A percentile compares a stretch with the other conserved stretches of the same genome.
Evolutionary conservation across 805 yeast species (phyloP).

Genomic region (Cyberlindnera euphorbiae): DNA sequence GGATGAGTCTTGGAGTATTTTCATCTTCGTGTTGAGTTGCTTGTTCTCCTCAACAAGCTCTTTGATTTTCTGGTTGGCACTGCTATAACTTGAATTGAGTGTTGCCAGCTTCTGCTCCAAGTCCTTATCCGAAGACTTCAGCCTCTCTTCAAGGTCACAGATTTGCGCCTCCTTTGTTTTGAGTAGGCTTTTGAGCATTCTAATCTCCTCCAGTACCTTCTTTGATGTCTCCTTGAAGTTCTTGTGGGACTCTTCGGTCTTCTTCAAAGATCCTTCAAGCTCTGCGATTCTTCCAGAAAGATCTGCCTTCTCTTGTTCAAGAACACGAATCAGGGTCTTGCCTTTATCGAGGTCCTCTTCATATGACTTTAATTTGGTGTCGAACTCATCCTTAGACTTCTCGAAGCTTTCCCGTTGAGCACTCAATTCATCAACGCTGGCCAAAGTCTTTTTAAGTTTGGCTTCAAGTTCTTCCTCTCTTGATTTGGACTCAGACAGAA

Average conservation of each 20-base stretch:
- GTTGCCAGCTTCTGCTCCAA: constrained; percentile 33
- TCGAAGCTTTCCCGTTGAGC: constrained; percentile 24
- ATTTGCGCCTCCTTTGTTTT: constrained; percentile 33
- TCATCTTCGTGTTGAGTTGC: constrained; percentile 36
- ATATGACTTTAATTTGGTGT: constrained; percentile 19
- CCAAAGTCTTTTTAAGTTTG: constrained; percentile 23
- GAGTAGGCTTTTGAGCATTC: constrained; percentile 25
- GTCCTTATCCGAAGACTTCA: constrained; percentile 28
- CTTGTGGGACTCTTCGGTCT: constrained; percentile 13
- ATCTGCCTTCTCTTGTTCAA: constrained; percentile 22
- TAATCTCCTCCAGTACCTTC: constrained; percentile 28
- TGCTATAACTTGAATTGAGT: constrained; percentile 28
- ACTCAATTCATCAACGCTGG: constrained; percentile 22
- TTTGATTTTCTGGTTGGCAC: constrained; percentile 34
- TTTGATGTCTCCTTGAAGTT: constrained; percentile 10
- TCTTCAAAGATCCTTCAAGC: constrained; percentile 18
- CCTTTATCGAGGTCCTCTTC: constrained; percentile 26
- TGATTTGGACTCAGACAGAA: constrained; percentile 38
- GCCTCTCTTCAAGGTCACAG: constrained; percentile 26
- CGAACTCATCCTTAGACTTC: constrained; percentile 27
- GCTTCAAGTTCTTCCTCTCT: constrained; percentile 33
- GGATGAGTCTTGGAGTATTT: constrained; percentile 32
- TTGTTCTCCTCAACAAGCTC: constrained; percentile 41
- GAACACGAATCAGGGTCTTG: constrained; percentile 16
- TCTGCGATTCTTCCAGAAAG: constrained; percentile 16